phyloP scores from a whole-genome alignment of 257 asterid species.

The Catharanthus roseus region DNA sequence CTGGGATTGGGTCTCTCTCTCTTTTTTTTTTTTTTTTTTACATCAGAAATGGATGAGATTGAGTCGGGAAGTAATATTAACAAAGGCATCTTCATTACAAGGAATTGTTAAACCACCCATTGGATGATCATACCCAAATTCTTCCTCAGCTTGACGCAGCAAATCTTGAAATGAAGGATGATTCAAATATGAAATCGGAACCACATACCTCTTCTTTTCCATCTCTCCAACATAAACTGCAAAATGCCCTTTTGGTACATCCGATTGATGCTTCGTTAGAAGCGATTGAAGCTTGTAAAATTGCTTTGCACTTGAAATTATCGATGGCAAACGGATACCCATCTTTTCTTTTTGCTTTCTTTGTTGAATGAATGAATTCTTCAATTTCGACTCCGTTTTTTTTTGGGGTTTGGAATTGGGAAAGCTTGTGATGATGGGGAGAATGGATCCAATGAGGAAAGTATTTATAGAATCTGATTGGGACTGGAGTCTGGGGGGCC shows the following conservation, averaged over 20 bases:
- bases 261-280: slow-evolving; percentile 14
- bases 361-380: background rate
- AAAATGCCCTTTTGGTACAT: slow-evolving; percentile 32
- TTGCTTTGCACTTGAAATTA: slow-evolving; percentile 22
- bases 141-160: slow-evolving; percentile 27
- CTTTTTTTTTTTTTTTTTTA: too few relatives aligned
- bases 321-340: slow-evolving; percentile 28
- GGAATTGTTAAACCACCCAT: slow-evolving; percentile 36
- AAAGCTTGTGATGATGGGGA: background rate
- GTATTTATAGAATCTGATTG: slow-evolving; percentile 4
- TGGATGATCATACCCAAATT: slow-evolving; percentile 33
- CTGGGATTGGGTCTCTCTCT: too few relatives aligned
- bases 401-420: background rate
- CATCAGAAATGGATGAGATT: background rate
- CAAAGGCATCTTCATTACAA: slow-evolving; percentile 21
- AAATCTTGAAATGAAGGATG: slow-evolving; percentile 31
- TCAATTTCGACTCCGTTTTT: too few relatives aligned
- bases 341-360: background rate
- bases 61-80: slow-evolving; percentile 20
- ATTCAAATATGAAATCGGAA: slow-evolving; percentile 27
- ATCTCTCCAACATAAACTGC: slow-evolving; percentile 33
- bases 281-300: slow-evolving; percentile 26
- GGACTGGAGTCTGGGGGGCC: too few relatives aligned
- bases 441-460: background rate
- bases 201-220: slow-evolving; percentile 25